Evolutionary conservation across 352 stramenopile genomes (phyloP).

Genomic region (Ochromonadaceae sp.): DNA sequence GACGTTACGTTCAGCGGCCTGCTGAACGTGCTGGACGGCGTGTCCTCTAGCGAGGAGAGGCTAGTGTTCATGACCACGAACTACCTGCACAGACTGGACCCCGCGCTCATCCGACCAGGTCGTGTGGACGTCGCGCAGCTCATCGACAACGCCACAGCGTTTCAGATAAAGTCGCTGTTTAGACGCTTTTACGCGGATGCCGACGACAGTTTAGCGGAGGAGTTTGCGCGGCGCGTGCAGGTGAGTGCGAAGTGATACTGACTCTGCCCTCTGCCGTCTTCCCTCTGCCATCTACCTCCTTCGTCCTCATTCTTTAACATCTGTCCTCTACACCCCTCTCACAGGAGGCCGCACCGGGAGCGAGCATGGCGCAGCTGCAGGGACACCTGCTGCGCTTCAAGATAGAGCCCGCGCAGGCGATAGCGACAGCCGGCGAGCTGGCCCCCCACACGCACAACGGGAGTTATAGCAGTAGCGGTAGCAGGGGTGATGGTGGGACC

Average conservation of each 20-base stretch:
- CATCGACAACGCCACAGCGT: conserved; percentile 6
- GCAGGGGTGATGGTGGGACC: not conserved
- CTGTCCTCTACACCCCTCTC: too few species aligned
- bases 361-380: conserved; percentile 24
- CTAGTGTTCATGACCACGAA: conserved; percentile 30
- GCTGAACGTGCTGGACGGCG: conserved; percentile 32
- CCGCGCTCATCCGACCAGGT: conserved; percentile 29
- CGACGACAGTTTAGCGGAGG: not conserved
- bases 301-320: too few species aligned
- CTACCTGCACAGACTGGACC: conserved; percentile 28
- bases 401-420: not conserved
- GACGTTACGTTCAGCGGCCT: conserved; percentile 29
- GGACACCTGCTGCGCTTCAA: conserved; percentile 18
- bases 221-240: not conserved
- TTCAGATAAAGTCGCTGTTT: conserved; percentile 14
- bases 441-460: not conserved
- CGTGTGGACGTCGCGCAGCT: conserved; percentile 26
- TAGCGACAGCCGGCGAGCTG: not conserved
- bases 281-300: conserved; percentile 11
- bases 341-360: too few species aligned
- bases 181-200: conserved; percentile 13
- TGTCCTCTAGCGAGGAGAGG: conserved; percentile 19
- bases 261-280: not conserved
- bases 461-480: not conserved
- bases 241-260: conserved; percentile 3